phyloP scores from a whole-genome alignment of 257 asterid species.

The Nicotiana obtusifolia region DNA sequence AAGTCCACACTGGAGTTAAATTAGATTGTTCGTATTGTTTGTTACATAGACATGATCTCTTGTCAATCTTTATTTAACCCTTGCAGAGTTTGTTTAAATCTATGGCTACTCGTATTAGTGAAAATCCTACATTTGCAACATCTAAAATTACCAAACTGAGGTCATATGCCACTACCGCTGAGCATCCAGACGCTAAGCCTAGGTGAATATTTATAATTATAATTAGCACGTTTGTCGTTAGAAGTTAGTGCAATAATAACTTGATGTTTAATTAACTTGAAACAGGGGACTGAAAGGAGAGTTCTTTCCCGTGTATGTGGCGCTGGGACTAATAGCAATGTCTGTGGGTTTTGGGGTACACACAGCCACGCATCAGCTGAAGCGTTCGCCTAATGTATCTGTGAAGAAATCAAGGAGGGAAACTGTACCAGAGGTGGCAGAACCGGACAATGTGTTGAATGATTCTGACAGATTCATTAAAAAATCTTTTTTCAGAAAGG shows the following conservation, averaged over 20 bases:
- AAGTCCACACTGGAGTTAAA: neutral
- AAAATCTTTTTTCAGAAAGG: conserved; percentile 32
- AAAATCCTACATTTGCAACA: conserved; percentile 1
- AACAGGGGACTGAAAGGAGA: conserved; percentile 11
- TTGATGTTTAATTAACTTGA: neutral
- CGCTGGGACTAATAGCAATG: conserved; percentile 23
- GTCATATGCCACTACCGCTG: neutral
- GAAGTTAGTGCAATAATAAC: neutral
- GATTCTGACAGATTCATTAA: conserved; percentile 19
- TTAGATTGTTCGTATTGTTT: neutral
- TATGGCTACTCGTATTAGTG: neutral
- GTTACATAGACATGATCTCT: neutral
- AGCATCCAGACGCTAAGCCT: neutral
- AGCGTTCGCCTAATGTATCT: conserved; percentile 22
- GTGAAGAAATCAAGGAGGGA: conserved; percentile 33
- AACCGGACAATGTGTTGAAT: conserved; percentile 30
- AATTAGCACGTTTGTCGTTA: neutral
- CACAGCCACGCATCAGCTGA: conserved; percentile 24
- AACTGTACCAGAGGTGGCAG: conserved; percentile 30
- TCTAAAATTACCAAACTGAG: neutral
- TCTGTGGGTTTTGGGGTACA: conserved; percentile 15
- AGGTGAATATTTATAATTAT: neutral
- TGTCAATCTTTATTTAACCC: neutral
- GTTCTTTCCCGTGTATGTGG: conserved; percentile 26
- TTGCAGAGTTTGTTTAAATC: conserved; percentile 15